Conservation (phyloP, 805 yeast genomes). For the Teunomyces panamensis region DNA sequence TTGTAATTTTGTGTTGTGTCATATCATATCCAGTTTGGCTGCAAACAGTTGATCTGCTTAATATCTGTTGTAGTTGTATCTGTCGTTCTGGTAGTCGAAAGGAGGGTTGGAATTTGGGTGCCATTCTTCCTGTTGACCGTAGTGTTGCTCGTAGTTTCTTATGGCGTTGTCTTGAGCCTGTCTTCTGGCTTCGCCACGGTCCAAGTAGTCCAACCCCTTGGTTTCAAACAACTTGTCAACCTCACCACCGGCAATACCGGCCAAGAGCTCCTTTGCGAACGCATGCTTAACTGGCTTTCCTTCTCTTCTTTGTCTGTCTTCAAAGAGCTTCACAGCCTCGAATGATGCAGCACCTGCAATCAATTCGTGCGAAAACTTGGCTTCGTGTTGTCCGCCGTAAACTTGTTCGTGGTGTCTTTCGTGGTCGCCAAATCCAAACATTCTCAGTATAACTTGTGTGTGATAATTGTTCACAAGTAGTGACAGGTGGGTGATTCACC, state of each 20-base stretch:
- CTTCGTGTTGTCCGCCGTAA: slow-evolving; percentile 29
- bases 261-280: slow-evolving; percentile 27
- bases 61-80: slow-evolving; percentile 16
- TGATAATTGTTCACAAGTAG: neutral
- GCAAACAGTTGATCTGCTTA: neutral
- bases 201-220: slow-evolving; percentile 32
- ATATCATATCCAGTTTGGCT: no score
- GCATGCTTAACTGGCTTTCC: slow-evolving; percentile 31
- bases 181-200: slow-evolving; percentile 20
- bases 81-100: slow-evolving; percentile 23
- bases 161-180: slow-evolving; percentile 22
- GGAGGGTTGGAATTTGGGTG: slow-evolving; percentile 25
- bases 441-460: slow-evolving; percentile 5
- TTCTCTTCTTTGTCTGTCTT: slow-evolving; percentile 30
- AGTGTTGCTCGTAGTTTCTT: slow-evolving; percentile 24
- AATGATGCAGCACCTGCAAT: slow-evolving; percentile 33
- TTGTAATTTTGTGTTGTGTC: no score
- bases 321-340: slow-evolving; percentile 29
- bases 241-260: slow-evolving; percentile 30
- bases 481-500: neutral
- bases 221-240: slow-evolving; percentile 34
- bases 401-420: slow-evolving; percentile 20
- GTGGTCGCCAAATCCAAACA: slow-evolving; percentile 26
- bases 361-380: slow-evolving; percentile 29
- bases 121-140: slow-evolving; percentile 26